These are phyloP conservation scores for Exophiala aquamarina DNA, from an alignment of 2,329 filamentous ascomycete species.

Conservation along the genomic window DNA sequence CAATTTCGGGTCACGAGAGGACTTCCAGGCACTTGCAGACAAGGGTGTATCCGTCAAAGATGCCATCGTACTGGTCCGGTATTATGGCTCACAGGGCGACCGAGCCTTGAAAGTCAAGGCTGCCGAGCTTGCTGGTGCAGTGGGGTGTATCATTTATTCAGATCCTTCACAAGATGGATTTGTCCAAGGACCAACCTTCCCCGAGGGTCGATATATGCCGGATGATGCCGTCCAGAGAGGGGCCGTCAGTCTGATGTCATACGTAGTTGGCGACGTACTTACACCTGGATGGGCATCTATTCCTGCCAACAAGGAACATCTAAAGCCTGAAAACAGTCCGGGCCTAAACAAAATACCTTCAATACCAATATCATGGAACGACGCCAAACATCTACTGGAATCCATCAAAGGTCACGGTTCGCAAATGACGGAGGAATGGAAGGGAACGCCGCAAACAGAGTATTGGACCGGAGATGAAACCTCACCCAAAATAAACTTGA, in stretches of 20 bases:
- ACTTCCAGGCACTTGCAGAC: constrained; percentile 73
- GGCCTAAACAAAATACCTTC: constrained; percentile 84
- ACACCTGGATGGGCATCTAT: constrained; percentile 76
- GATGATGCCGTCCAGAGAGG: constrained; percentile 80
- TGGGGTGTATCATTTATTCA: constrained; percentile 87
- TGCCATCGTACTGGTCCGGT: constrained; percentile 79
- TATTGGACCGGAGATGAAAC: constrained; percentile 77
- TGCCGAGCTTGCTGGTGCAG: constrained; percentile 81
- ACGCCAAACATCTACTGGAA: constrained; percentile 77
- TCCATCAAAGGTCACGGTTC: constrained; percentile 73
- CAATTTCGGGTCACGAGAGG: constrained; percentile 83
- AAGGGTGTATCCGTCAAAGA: constrained; percentile 72
- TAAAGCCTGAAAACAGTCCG: constrained; percentile 67
- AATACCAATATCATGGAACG: constrained; percentile 83
- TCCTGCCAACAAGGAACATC: constrained; percentile 54
- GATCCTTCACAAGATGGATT: constrained; percentile 87
- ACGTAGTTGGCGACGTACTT: constrained; percentile 85
- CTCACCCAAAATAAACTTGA: constrained; percentile 75
- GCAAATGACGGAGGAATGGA: constrained; percentile 68
- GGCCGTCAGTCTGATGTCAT: constrained; percentile 75
- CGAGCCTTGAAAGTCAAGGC: constrained; percentile 82
- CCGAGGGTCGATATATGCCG: constrained; percentile 77
- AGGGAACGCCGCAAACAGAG: constrained; percentile 69
- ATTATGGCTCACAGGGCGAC: constrained; percentile 73
- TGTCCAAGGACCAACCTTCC: constrained; percentile 68